phyloP scores from a whole-genome alignment of 352 stramenopile genomes.

The Phytophthora sp. region DNA sequence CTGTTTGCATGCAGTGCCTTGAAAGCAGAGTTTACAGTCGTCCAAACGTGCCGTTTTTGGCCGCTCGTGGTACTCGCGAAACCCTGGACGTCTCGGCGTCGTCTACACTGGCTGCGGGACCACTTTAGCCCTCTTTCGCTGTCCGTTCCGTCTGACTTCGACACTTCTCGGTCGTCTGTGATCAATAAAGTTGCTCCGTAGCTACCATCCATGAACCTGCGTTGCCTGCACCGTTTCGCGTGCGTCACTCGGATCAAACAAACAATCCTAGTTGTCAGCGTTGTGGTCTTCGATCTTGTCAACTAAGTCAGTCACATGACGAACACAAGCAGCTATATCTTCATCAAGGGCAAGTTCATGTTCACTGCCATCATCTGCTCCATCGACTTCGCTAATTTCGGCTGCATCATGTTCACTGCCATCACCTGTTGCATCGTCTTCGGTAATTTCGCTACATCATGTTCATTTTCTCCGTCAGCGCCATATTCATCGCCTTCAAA shows the following conservation, averaged over 20 bases:
- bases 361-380: too few relatives aligned
- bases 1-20: slow-evolving; percentile 3
- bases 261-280: not conserved
- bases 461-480: not conserved
- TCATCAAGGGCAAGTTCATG: too few relatives aligned
- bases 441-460: too few relatives aligned
- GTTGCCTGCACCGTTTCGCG: not conserved
- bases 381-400: not conserved
- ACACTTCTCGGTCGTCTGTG: not conserved
- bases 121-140: not conserved
- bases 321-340: too few relatives aligned
- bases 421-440: too few relatives aligned
- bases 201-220: too few relatives aligned
- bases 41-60: not conserved
- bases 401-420: too few relatives aligned
- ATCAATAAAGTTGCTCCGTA: not conserved
- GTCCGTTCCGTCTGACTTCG: not conserved
- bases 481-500: not conserved
- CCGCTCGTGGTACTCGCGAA: not conserved
- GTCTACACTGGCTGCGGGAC: not conserved
- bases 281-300: too few relatives aligned
- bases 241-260: slow-evolving; percentile 8
- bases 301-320: too few relatives aligned
- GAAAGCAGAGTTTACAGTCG: slow-evolving; percentile 5
- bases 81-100: not conserved